A percentile compares a stretch with the other conserved stretches of the same genome.
Evolutionary conservation across 2,329 filamentous ascomycete genomes (phyloP).

Genomic region (Clarireedia monteithiana): DNA sequence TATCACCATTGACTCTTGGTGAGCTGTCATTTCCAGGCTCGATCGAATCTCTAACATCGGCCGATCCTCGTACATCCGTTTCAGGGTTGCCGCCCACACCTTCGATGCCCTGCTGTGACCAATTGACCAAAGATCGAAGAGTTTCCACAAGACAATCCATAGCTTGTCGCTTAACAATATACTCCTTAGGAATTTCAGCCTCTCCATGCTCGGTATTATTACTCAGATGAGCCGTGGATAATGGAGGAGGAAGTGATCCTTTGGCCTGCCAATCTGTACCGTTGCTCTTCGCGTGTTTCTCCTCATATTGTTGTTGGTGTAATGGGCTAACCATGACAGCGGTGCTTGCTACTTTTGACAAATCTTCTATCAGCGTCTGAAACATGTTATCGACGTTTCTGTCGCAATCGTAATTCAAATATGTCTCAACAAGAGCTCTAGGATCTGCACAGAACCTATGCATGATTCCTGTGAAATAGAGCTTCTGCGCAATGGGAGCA

Average conservation of each 20-base stretch:
- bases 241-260: constrained; percentile 75
- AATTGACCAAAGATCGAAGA: constrained; percentile 82
- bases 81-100: constrained; percentile 49
- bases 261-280: constrained; percentile 77
- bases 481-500: constrained; percentile 83
- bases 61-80: constrained; percentile 46
- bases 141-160: constrained; percentile 85
- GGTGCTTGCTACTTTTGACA: constrained; percentile 77
- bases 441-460: constrained; percentile 80
- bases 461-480: constrained; percentile 81
- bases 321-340: constrained; percentile 66
- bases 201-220: constrained; percentile 48
- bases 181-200: constrained; percentile 75
- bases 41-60: constrained; percentile 61
- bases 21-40: constrained; percentile 60
- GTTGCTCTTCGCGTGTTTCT: constrained; percentile 53
- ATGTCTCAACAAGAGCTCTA: constrained; percentile 83
- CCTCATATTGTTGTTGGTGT: constrained; percentile 83
- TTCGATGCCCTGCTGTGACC: constrained; percentile 62
- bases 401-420: constrained; percentile 98
- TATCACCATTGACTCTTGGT: constrained; percentile 47
- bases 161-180: constrained; percentile 82
- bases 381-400: constrained; percentile 95
- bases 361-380: constrained; percentile 86
- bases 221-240: constrained; percentile 47